phyloP scores from a whole-genome alignment of 129 eudicot species.

The Helichrysum umbraculigerum region DNA sequence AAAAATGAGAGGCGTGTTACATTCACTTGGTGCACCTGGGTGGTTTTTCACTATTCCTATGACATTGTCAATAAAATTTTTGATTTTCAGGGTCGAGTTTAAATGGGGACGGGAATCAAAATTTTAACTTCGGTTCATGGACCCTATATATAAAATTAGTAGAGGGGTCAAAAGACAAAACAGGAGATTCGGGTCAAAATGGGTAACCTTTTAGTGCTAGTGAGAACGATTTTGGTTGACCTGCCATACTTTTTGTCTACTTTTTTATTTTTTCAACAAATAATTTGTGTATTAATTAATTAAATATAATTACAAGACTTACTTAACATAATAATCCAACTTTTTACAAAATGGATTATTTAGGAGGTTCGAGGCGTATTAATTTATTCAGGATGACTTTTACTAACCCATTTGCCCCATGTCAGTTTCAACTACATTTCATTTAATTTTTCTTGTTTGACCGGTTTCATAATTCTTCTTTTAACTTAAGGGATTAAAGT shows the following conservation, averaged over 20 bases:
- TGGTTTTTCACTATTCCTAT: constrained; percentile 2
- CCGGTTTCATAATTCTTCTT: background rate
- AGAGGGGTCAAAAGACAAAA: background rate
- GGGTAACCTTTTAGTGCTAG: constrained; percentile 12
- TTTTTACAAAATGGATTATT: background rate
- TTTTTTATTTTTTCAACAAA: background rate
- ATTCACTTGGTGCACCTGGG: constrained; percentile 11
- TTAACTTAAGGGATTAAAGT: background rate
- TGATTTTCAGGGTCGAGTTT: background rate
- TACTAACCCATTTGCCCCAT: constrained; percentile 4
- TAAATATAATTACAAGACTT: background rate
- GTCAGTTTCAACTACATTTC: background rate
- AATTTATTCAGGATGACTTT: background rate
- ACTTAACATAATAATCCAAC: background rate
- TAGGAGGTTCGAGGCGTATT: background rate
- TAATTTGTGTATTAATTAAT: background rate
- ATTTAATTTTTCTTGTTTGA: background rate
- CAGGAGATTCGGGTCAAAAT: background rate
- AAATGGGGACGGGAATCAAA: background rate
- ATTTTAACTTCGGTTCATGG: constrained; percentile 9
- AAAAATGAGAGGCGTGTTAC: background rate
- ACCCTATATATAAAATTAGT: background rate
- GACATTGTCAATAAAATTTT: background rate
- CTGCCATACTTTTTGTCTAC: background rate
- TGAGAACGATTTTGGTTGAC: background rate